These are phyloP conservation scores for Fragilaria crotonensis DNA, from an alignment of 108 stramenopile genomes.

Conservation along the genomic window DNA sequence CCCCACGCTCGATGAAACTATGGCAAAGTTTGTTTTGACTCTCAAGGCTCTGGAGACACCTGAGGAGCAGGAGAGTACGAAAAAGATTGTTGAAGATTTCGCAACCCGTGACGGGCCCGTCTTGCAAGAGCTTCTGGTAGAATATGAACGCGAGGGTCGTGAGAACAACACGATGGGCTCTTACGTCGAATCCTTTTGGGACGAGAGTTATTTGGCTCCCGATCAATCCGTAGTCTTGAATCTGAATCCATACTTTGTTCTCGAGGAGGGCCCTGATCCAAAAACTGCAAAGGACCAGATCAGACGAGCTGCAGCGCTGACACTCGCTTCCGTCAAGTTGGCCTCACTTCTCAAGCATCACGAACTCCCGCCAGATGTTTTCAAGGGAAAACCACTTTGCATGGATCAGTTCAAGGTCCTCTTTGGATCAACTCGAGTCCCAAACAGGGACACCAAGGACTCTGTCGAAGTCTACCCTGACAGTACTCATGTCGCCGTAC, in stretches of 20 bases:
- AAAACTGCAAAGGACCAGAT: constrained; percentile 62
- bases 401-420: constrained; percentile 72
- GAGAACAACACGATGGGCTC: constrained; percentile 44
- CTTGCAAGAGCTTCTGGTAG: constrained; percentile 56
- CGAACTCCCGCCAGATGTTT: constrained; percentile 56
- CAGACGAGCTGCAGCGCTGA: constrained; percentile 58
- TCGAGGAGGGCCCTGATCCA: constrained; percentile 80
- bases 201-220: constrained; percentile 78
- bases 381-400: constrained; percentile 65
- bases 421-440: constrained; percentile 59
- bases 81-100: constrained; percentile 22
- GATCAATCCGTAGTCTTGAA: constrained; percentile 75
- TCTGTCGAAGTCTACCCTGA: constrained; percentile 51
- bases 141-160: constrained; percentile 54
- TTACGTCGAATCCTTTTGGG: constrained; percentile 88
- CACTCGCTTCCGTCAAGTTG: constrained; percentile 65
- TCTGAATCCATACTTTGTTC: constrained; percentile 82
- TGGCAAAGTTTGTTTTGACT: constrained; percentile 39
- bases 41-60: constrained; percentile 47
- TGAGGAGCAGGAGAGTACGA: constrained; percentile 26
- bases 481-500: constrained; percentile 59
- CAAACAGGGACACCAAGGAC: constrained; percentile 38
- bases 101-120: constrained; percentile 41
- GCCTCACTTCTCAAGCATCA: constrained; percentile 56
- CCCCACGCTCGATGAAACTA: constrained; percentile 68